Base-by-base conservation (phyloP, 176 grass and related monocot species). In the Avena eriantha region DNA sequence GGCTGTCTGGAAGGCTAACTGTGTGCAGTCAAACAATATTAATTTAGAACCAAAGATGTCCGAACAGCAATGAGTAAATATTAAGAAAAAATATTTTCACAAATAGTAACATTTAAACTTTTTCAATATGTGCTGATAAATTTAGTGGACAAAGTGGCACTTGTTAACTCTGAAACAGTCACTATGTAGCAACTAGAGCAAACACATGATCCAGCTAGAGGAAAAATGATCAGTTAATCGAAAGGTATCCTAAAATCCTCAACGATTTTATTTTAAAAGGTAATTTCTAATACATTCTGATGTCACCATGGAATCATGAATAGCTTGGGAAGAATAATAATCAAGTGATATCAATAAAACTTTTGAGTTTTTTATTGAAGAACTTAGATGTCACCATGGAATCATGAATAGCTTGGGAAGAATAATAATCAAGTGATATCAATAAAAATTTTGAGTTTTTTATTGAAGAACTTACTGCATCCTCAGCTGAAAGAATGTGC, bases 401-500 rank as follows among this genome's bases (percentile, higher is more conserved):
- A 68, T 31, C 9, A 82, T 39, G 16, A 49, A 58, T 68, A 66
- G 17, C 60, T 50, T 73, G 49, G 55, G 29, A 77, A 43, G 17
- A 85, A 86, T 78, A 26, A 55, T 34, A 82, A 31, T 51, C 70
- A 5, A 19, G 63, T 78, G 49, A 51, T 47, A 7, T 31, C 15
- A 46, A 8, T 47, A 46, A 64, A 80, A 65, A 0, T 54, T 68
- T 5, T 24, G 16, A 60, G 13, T 50, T 24, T 8, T 73, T 43
- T 31, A 39, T 22, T 35, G 13, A 81, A 33, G 90, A 84, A 78
- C 90, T 86, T 94, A 98, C 96, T 63, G 93, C 96, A 68, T 98
- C 92, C 87, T 98, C 93, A 80, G 92, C 90, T 61, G 81, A 81
- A 92, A 98, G 93, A 83, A 87, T 84, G 80, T 94, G 96, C 50